These are phyloP conservation scores for Zizania latifolia DNA, from an alignment of 176 grass and related monocot genomes.

Conservation along the genomic window DNA sequence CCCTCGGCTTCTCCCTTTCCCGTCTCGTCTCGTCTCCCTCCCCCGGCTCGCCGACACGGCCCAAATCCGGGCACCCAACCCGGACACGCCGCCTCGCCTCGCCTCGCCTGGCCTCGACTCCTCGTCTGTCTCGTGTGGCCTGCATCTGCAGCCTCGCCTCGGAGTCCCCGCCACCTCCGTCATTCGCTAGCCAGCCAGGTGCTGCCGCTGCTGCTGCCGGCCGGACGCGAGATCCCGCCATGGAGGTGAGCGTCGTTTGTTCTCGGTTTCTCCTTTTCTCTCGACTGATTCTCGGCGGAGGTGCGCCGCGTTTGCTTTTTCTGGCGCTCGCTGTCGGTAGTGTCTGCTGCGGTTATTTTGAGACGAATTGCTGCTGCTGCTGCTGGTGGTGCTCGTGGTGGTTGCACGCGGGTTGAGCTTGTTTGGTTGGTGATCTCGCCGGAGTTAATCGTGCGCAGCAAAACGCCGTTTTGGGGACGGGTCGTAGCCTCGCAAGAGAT, in stretches of 20 bases:
- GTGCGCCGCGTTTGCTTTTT: not conserved
- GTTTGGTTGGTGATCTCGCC: not conserved
- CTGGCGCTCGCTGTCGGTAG: not conserved
- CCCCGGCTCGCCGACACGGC: slow-evolving; percentile 20
- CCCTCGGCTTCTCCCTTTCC: not conserved
- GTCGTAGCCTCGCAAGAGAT: not conserved
- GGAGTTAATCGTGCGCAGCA: not conserved
- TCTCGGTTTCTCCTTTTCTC: not conserved
- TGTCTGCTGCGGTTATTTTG: not conserved
- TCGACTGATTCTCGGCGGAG: not conserved
- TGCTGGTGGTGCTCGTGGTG: not conserved
- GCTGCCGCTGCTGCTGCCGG: not conserved
- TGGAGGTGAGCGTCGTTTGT: slow-evolving; percentile 36
- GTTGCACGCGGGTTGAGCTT: not conserved
- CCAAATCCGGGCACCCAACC: not conserved
- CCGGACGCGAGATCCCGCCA: slow-evolving; percentile 22
- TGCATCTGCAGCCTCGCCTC: not conserved
- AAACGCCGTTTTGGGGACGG: not conserved
- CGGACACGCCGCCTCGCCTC: not conserved
- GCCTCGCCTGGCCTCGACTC: not conserved
- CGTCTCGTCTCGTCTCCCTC: not conserved
- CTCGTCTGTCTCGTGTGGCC: not conserved
- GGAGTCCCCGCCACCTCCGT: not conserved
- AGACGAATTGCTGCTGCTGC: not conserved
- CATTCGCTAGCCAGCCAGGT: not conserved